Evolutionary conservation across 352 stramenopile genomes (phyloP), one percentile per base, ranked within the genome.

Genomic region (Globisporangium apiculatum): DNA sequence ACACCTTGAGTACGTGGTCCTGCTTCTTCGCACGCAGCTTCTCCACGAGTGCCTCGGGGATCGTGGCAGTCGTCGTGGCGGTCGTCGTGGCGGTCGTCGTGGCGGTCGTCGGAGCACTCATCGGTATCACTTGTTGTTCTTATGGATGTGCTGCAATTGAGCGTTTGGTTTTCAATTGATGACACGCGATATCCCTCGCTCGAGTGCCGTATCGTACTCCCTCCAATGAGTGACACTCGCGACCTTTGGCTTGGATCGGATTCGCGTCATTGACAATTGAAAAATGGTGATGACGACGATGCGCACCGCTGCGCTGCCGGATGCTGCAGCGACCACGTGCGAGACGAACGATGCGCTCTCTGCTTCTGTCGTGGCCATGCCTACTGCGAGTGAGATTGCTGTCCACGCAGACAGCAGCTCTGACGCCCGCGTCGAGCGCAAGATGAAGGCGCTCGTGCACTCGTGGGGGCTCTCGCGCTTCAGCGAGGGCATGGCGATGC

Each of bases 1-100:
- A 11, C 48, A 76, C 83, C 75, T 89, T 82, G 37, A 93, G 75
- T 10, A 93, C 72, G 48, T 93, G 83, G 49, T 73, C 75, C 63
- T 93, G 83, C 37, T 77, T 60, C 45, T 79, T 77, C 8, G 61
- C 61, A 51, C 61, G 65, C 14, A 78, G 66, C 37, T 68, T 67
- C 50, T 53, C 62, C 38, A 62, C 56, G n/a, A 82, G 53, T 48
- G 67, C 68, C 15, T 64, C 46, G 9, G 68, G 58, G 40, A 79
- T 62, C 38, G 36, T 48, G 15, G 48, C 48, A 17, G 52, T 47
- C 14, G 63, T 42, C 10, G 63, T 56, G 62, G 67, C 73, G 9
- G 31, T 31, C 9, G 18, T 45, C 24, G 31, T 48, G 15, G 48
- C 48, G 15, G 52, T 47, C 14, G 63, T 42, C 10, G 63, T 56